Percentiles rank a stretch among this genome's conserved stretches.
Evolutionary conservation across 768 basidiomycete genomes (phyloP).

Genomic region (Calocera cornea): DNA sequence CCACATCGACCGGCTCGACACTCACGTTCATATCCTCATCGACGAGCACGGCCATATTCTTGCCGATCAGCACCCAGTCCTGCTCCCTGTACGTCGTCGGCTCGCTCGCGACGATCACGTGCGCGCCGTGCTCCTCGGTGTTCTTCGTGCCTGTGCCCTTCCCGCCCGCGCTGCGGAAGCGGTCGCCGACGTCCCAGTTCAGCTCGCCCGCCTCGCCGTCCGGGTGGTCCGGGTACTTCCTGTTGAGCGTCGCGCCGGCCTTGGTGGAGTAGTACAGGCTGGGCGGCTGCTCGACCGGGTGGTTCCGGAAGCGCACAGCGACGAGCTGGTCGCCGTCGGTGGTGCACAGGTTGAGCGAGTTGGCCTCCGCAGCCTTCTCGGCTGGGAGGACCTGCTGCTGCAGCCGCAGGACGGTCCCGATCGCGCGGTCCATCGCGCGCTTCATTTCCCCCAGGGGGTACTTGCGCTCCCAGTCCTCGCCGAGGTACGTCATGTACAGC

Average conservation of each 20-base stretch:
- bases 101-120: conserved; percentile 27
- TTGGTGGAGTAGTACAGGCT: conserved; percentile 25
- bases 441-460: conserved; percentile 20
- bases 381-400: conserved; percentile 15
- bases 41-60: conserved; percentile 22
- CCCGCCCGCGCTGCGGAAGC: too few relatives aligned
- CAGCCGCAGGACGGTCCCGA: conserved; percentile 19
- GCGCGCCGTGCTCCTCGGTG: conserved; percentile 23
- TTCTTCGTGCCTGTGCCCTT: not conserved
- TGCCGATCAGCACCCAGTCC: conserved; percentile 24
- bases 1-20: conserved; percentile 6
- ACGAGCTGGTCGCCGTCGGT: conserved; percentile 25
- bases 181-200: conserved; percentile 8
- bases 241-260: conserved; percentile 24
- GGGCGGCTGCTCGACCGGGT: conserved; percentile 23
- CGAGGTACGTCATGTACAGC: conserved; percentile 24
- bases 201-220: conserved; percentile 17
- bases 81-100: conserved; percentile 23
- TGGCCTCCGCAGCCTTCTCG: conserved; percentile 15
- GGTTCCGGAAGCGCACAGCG: conserved; percentile 24
- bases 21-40: conserved; percentile 18
- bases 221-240: conserved; percentile 27
- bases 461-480: conserved; percentile 16
- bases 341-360: conserved; percentile 23
- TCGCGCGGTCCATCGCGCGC: conserved; percentile 17